Evolutionary conservation across 2,329 filamentous ascomycete genomes (phyloP).

Genomic region (Grosmannia clavigera): DNA sequence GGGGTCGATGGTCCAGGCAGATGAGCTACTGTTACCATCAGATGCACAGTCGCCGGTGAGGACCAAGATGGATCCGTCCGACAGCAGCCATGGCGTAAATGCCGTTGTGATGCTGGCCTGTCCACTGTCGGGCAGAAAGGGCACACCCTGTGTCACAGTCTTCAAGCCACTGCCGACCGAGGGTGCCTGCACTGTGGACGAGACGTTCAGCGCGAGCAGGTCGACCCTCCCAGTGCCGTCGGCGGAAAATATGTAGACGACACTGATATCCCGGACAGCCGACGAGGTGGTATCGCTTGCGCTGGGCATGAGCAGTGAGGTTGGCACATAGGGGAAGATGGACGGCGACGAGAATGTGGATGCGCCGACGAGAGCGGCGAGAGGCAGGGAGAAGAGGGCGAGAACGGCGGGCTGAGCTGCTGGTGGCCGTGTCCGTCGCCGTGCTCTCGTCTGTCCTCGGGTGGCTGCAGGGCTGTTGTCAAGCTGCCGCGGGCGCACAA

Average conservation of each 20-base stretch:
- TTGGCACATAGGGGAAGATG: slow-evolving; percentile 64
- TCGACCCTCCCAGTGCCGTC: slow-evolving; percentile 28
- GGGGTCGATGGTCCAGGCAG: slow-evolving; percentile 57
- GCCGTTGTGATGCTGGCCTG: slow-evolving; percentile 31
- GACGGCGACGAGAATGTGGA: slow-evolving; percentile 22
- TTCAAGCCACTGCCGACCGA: slow-evolving; percentile 23
- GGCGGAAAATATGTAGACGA: slow-evolving; percentile 60
- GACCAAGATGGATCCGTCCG: slow-evolving; percentile 58
- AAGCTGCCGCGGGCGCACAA: neutral
- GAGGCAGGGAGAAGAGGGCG: slow-evolving; percentile 1
- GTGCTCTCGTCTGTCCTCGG: neutral
- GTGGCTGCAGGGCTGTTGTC: slow-evolving; percentile 1
- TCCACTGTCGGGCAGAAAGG: slow-evolving; percentile 42
- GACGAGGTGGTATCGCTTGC: slow-evolving; percentile 22
- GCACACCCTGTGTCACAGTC: slow-evolving; percentile 43
- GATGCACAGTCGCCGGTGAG: slow-evolving; percentile 59
- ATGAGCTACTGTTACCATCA: slow-evolving; percentile 26
- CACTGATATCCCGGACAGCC: slow-evolving; percentile 15
- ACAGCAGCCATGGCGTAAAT: slow-evolving; percentile 56
- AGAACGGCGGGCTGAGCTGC: neutral
- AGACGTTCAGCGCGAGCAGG: slow-evolving; percentile 55
- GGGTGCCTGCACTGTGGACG: slow-evolving; percentile 38
- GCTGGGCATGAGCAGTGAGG: slow-evolving; percentile 51
- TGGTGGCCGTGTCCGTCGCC: neutral
- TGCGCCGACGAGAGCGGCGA: neutral